Evolutionary conservation across 768 basidiomycete species (phyloP).

Genomic region (Mycena indigotica): DNA sequence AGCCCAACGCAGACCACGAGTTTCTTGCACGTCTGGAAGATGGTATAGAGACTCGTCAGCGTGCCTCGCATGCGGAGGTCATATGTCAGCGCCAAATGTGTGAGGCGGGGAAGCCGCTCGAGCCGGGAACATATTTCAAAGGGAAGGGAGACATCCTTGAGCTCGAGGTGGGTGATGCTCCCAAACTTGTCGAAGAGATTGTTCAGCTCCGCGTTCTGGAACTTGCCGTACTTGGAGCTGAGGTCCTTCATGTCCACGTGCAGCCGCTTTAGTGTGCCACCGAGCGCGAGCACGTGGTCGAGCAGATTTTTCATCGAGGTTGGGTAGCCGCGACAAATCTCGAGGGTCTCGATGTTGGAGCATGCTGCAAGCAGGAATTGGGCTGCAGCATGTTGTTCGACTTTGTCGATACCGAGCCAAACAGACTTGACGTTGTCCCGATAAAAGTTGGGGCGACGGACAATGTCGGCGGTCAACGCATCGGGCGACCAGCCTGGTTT

Average conservation of each 20-base stretch:
- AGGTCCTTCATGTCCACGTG: conserved; percentile 1
- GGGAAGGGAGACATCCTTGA: background rate
- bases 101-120: conserved; percentile 4
- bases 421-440: background rate
- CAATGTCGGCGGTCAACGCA: background rate
- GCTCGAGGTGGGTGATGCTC: conserved; percentile 6
- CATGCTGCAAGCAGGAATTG: background rate
- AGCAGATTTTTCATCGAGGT: background rate
- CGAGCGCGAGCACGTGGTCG: background rate
- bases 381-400: background rate
- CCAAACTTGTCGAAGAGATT: background rate
- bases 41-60: background rate
- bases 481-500: background rate
- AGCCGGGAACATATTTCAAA: background rate
- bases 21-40: background rate
- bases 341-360: conserved; percentile 2
- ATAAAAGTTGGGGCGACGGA: background rate
- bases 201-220: background rate
- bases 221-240: background rate
- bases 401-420: background rate
- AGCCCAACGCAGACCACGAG: background rate
- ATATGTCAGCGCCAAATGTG: conserved; percentile 4
- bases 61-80: background rate
- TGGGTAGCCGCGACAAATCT: background rate
- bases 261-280: conserved; percentile 2